Conservation (phyloP, 2,329 filamentous ascomycete species). For the Sporothrix pallida region DNA sequence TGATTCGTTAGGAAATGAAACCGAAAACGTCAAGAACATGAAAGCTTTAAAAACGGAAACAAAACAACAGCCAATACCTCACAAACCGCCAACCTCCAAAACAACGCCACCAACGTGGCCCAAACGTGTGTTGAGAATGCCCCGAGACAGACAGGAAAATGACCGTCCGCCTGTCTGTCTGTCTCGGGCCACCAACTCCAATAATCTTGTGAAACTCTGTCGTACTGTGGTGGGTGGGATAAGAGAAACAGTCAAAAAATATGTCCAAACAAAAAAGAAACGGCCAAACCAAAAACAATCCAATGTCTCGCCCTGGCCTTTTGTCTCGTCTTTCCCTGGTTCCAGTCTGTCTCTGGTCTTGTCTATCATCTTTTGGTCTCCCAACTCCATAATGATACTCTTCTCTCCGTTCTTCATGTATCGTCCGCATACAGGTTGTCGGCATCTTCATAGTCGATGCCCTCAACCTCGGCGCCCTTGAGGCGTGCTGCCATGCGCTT, state of each 20-base stretch:
- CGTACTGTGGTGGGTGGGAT: not conserved
- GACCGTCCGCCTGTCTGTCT: not conserved
- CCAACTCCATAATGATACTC: not conserved
- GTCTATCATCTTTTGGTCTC: not conserved
- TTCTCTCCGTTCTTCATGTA: constrained; percentile 5
- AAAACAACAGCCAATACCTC: not conserved
- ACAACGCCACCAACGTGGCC: constrained; percentile 8
- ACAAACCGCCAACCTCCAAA: not conserved
- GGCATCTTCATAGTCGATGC: constrained; percentile 8
- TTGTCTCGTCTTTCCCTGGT: not conserved
- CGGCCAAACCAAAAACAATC: not conserved
- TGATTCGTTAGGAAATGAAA: not conserved
- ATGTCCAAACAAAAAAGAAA: not conserved
- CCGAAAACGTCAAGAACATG: too few relatives aligned
- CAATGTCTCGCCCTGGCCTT: constrained; percentile 2
- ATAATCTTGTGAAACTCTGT: constrained; percentile 22
- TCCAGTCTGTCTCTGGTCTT: not conserved
- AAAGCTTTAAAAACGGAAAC: not conserved
- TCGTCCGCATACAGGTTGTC: constrained; percentile 30
- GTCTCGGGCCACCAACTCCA: too few relatives aligned
- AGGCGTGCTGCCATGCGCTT: constrained; percentile 37
- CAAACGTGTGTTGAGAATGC: not conserved
- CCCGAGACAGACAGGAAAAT: not conserved
- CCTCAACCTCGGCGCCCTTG: constrained; percentile 14
- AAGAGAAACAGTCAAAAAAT: not conserved